phyloP scores from a whole-genome alignment of 2,329 filamentous ascomycete species.

The Diplodia seriata region DNA sequence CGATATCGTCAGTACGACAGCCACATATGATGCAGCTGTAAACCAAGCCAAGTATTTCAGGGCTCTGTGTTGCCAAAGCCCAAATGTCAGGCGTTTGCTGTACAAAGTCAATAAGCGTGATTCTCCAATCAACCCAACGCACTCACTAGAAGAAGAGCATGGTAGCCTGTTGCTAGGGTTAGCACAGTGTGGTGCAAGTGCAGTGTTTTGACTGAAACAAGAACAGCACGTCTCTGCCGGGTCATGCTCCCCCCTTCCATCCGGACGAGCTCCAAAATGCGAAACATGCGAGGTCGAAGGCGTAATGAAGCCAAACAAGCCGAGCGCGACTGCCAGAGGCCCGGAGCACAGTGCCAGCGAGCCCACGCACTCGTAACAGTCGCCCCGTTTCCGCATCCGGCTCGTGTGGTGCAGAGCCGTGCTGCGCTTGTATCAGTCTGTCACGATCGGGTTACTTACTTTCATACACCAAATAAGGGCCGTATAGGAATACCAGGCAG shows the following conservation, averaged over 20 bases:
- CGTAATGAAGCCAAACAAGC: not conserved
- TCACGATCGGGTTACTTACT: slow-evolving; percentile 31
- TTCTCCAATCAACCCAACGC: not conserved
- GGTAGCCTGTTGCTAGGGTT: slow-evolving; percentile 27
- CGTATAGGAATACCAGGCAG: slow-evolving; percentile 51
- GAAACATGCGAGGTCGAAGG: not conserved
- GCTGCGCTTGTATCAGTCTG: slow-evolving; percentile 10
- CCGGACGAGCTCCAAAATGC: not conserved
- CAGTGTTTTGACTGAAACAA: not conserved
- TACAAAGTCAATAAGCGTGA: slow-evolving; percentile 30
- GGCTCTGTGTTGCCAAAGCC: slow-evolving; percentile 41
- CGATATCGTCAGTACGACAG: slow-evolving; percentile 45
- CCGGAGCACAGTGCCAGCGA: not conserved
- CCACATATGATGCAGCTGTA: slow-evolving; percentile 41
- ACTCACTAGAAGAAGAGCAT: slow-evolving; percentile 42
- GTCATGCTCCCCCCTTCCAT: too few species aligned
- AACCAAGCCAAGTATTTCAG: slow-evolving; percentile 43
- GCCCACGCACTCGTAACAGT: not conserved
- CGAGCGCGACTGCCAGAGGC: not conserved
- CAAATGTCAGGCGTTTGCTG: slow-evolving; percentile 44
- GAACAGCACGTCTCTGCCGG: slow-evolving; percentile 15
- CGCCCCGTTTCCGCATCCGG: not conserved
- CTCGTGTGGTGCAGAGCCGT: not conserved
- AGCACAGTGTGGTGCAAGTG: not conserved
- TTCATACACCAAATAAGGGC: slow-evolving; percentile 48